Evolutionary conservation across 2,329 filamentous ascomycete species (phyloP).

Genomic region (Cordyceps pruinosa): DNA sequence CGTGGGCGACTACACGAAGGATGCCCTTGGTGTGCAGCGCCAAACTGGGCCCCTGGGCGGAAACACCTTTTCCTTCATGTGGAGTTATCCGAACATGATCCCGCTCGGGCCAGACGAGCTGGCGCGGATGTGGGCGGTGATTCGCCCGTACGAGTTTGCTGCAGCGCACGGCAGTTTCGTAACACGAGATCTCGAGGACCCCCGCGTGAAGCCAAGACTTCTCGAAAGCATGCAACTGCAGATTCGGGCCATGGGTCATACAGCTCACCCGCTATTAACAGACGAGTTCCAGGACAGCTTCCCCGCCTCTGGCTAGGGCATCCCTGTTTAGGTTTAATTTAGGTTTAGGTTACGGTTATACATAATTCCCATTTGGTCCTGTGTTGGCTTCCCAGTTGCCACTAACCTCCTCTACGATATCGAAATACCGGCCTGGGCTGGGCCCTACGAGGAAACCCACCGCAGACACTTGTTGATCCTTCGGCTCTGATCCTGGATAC

Average conservation of each 20-base stretch:
- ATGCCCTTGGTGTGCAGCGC: conserved; percentile 17
- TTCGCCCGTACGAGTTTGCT: conserved; percentile 55
- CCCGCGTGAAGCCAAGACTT: conserved; percentile 55
- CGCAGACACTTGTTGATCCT: too few species aligned
- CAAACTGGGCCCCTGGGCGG: conserved; percentile 33
- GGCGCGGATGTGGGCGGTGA: conserved; percentile 59
- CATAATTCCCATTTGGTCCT: too few species aligned
- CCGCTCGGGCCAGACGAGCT: conserved; percentile 60
- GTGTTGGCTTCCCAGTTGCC: too few species aligned
- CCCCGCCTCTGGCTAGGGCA: too few species aligned
- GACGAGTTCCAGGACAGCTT: too few species aligned
- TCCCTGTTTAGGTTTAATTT: too few species aligned
- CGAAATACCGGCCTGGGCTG: too few species aligned
- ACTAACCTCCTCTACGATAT: too few species aligned
- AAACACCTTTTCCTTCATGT: conserved; percentile 64
- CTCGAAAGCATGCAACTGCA: conserved; percentile 74
- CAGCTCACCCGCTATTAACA: conserved; percentile 32
- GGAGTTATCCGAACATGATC: conserved; percentile 70
- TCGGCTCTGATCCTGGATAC: too few species aligned
- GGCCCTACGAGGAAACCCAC: too few species aligned
- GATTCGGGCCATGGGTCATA: conserved; percentile 44
- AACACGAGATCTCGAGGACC: conserved; percentile 52
- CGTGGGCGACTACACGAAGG: conserved; percentile 36
- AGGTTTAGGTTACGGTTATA: too few species aligned
- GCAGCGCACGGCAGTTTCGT: conserved; percentile 63